Percentiles rank a stretch among this genome's conserved stretches.
Conservation (phyloP, 768 basidiomycete species). For the Daedalea quercina region DNA sequence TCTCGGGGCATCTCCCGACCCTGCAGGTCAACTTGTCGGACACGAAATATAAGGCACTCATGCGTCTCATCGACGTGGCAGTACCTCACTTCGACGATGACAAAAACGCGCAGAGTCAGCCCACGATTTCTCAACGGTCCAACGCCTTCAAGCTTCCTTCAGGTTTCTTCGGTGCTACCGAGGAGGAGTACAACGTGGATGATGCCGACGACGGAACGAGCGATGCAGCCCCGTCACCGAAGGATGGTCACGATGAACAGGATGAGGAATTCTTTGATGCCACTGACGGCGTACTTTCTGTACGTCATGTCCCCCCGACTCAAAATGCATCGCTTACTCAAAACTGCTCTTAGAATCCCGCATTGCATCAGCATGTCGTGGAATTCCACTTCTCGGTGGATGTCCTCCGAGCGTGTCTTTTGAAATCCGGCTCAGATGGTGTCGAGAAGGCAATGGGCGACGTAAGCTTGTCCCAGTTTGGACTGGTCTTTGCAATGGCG, state of each 20-base stretch:
- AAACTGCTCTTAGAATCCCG: conserved; percentile 25
- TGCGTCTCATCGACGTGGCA: conserved; percentile 87
- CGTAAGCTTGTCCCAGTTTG: conserved; percentile 73
- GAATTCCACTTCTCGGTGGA: conserved; percentile 88
- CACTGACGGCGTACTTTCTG: conserved; percentile 49
- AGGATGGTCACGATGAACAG: conserved; percentile 30
- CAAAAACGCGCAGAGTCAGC: neutral
- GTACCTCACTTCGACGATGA: conserved; percentile 71
- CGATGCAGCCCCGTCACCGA: conserved; percentile 11
- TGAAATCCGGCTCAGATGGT: conserved; percentile 54
- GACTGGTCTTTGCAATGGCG: conserved; percentile 63
- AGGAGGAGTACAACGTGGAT: conserved; percentile 65
- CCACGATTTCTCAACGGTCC: conserved; percentile 12
- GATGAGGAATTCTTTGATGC: conserved; percentile 71
- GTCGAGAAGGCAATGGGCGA: conserved; percentile 73
- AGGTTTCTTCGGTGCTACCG: conserved; percentile 45
- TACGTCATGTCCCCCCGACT: neutral
- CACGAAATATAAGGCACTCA: conserved; percentile 83
- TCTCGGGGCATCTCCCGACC: conserved; percentile 81
- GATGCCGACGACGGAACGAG: conserved; percentile 43
- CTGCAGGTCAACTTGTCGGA: conserved; percentile 89
- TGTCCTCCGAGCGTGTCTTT: conserved; percentile 71
- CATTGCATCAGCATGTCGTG: conserved; percentile 57
- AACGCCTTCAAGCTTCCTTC: conserved; percentile 46
- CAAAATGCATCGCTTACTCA: neutral